Conservation (phyloP, 2,329 filamentous ascomycete genomes). For the Apiospora arundinis region DNA sequence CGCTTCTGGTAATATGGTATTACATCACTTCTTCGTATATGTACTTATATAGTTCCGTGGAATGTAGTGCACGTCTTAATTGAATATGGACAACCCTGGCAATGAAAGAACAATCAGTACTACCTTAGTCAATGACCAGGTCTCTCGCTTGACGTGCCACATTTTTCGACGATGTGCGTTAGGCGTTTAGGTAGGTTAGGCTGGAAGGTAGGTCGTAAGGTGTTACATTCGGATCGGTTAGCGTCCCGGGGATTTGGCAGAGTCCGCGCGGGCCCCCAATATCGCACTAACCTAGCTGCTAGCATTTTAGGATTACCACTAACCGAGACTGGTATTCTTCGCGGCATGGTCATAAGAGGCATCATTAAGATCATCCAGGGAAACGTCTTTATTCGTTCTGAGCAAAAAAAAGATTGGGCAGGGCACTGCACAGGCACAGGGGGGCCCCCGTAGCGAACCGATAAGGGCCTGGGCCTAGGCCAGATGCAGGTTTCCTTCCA, state of each 20-base stretch:
- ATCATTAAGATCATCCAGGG: conserved; percentile 3
- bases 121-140: too few relatives aligned
- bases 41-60: background rate
- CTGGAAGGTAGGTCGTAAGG: too few relatives aligned
- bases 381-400: background rate
- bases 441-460: background rate
- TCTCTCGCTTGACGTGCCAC: too few relatives aligned
- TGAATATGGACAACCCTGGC: background rate
- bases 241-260: conserved; percentile 6
- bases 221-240: background rate
- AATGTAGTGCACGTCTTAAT: background rate
- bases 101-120: too few relatives aligned
- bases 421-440: too few relatives aligned
- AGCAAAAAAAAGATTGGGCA: background rate
- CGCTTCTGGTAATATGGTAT: too few relatives aligned
- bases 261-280: background rate
- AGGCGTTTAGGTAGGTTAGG: too few relatives aligned
- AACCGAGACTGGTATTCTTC: conserved; percentile 7
- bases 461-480: background rate
- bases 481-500: background rate
- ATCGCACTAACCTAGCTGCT: background rate
- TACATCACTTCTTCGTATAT: background rate
- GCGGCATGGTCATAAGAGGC: background rate
- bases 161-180: background rate
- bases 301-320: background rate